phyloP scores from a whole-genome alignment of 768 basidiomycete genomes.

The Epithele typhae region DNA sequence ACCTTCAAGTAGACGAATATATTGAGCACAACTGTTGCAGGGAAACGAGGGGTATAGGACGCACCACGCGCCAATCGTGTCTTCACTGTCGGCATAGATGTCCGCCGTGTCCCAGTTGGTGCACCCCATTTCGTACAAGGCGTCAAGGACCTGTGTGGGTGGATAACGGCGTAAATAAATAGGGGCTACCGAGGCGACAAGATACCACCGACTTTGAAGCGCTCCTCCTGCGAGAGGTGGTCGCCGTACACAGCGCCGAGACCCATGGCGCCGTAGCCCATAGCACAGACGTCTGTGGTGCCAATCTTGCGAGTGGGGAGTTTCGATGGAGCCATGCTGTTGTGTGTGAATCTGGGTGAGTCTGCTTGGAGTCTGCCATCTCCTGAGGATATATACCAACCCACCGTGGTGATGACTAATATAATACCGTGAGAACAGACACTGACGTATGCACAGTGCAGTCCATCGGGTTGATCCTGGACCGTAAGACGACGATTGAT shows the following conservation, averaged over 20 bases:
- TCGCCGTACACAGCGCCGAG: slow-evolving; percentile 44
- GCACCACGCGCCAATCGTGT: slow-evolving; percentile 38
- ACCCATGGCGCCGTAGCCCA: slow-evolving; percentile 63
- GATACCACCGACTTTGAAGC: slow-evolving; percentile 42
- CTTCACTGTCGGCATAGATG: slow-evolving; percentile 36
- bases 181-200: not conserved
- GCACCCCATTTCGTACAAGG: slow-evolving; percentile 33
- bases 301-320: slow-evolving; percentile 43
- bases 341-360: not conserved
- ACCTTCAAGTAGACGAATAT: slow-evolving; percentile 28
- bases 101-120: slow-evolving; percentile 44
- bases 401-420: too few relatives aligned
- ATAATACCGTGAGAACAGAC: too few relatives aligned
- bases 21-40: too few relatives aligned
- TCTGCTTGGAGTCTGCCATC: not conserved
- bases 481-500: too few relatives aligned
- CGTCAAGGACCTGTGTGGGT: slow-evolving; percentile 34
- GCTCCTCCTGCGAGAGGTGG: slow-evolving; percentile 47
- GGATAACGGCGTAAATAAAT: not conserved
- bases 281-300: slow-evolving; percentile 38
- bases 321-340: slow-evolving; percentile 10
- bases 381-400: too few relatives aligned
- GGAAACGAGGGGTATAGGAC: not conserved
- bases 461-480: too few relatives aligned
- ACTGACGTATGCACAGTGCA: too few relatives aligned